Percentiles rank a stretch among this genome's conserved stretches.
phyloP scores from a whole-genome alignment of 306 rosid genomes.

The Dalbergia cochinchinensis region DNA sequence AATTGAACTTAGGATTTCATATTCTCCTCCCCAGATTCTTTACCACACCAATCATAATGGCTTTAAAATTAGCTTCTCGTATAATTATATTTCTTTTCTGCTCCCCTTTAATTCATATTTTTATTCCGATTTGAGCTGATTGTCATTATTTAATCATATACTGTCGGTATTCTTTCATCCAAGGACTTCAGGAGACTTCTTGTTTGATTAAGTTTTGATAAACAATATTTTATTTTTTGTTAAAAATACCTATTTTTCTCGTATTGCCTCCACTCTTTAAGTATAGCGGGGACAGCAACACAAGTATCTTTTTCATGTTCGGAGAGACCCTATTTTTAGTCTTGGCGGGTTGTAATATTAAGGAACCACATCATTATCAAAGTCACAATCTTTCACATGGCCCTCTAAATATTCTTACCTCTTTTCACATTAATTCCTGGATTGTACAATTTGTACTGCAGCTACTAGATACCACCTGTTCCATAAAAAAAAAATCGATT shows the following conservation, averaged over 20 bases:
- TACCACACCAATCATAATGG: too few species aligned
- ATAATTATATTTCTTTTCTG: too few species aligned
- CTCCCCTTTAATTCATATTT: not conserved
- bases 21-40: too few species aligned
- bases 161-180: not conserved
- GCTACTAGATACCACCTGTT: not conserved
- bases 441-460: too few species aligned
- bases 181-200: not conserved
- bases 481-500: not conserved
- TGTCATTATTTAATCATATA: not conserved
- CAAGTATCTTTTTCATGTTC: not conserved
- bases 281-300: too few species aligned
- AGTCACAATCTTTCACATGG: not conserved
- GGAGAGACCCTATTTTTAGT: not conserved
- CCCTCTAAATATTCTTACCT: not conserved
- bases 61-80: too few species aligned
- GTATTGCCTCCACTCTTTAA: too few species aligned
- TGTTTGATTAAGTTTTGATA: not conserved
- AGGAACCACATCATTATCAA: not conserved
- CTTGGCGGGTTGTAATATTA: not conserved
- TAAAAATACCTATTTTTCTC: too few species aligned
- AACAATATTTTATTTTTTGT: not conserved
- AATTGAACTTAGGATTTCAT: too few species aligned
- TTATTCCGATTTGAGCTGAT: not conserved
- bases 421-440: not conserved